Evolutionary conservation across 345 rosid genomes (phyloP).

Genomic region (Hibiscus tridactylites): DNA sequence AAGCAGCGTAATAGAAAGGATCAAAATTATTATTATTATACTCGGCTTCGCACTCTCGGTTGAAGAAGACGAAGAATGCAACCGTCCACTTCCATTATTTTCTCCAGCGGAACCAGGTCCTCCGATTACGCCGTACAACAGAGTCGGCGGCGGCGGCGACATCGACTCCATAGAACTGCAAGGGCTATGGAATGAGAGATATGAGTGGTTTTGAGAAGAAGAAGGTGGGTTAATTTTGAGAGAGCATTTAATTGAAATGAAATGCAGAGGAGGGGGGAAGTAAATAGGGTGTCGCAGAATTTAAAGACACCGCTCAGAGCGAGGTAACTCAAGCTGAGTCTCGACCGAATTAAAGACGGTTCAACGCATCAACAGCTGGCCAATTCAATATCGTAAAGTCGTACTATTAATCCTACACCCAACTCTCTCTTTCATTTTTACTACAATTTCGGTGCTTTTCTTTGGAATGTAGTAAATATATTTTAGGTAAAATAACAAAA

Average conservation of each 20-base stretch:
- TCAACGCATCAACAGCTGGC: background rate
- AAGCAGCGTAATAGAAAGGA: slow-evolving; percentile 48
- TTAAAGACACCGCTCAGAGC: background rate
- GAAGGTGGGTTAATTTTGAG: background rate
- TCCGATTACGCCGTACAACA: slow-evolving; percentile 12
- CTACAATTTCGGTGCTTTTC: too few species aligned
- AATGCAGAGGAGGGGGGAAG: background rate
- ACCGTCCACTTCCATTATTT: background rate
- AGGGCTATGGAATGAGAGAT: background rate
- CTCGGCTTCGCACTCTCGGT: slow-evolving; percentile 52
- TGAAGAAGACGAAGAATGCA: slow-evolving; percentile 14
- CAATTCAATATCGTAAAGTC: background rate
- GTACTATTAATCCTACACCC: too few species aligned
- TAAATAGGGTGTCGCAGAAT: slow-evolving; percentile 13
- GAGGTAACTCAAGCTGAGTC: background rate
- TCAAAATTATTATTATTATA: slow-evolving; percentile 43
- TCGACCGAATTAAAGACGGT: background rate
- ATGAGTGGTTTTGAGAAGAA: background rate
- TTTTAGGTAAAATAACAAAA: too few species aligned
- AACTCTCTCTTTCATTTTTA: too few species aligned
- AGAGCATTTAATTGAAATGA: slow-evolving; percentile 8
- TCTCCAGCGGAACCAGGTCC: slow-evolving; percentile 8
- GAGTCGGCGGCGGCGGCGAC: slow-evolving; percentile 14
- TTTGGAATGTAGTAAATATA: too few species aligned
- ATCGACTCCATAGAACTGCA: background rate